Evolutionary conservation across 306 rosid species (phyloP).

Genomic region (Dalbergia cultrata): DNA sequence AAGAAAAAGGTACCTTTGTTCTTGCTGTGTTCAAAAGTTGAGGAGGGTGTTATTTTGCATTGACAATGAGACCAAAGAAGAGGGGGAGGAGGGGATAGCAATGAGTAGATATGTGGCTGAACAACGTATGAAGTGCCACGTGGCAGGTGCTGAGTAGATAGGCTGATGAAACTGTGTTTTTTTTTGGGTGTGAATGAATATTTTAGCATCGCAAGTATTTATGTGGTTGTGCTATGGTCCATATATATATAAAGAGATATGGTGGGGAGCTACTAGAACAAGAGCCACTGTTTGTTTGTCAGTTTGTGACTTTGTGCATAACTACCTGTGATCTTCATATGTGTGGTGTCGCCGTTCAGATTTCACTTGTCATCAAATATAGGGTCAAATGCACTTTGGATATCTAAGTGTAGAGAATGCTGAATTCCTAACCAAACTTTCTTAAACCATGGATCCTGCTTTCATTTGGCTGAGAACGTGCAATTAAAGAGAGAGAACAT

Average conservation of each 20-base stretch:
- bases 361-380: slow-evolving; percentile 20
- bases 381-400: slow-evolving; percentile 14
- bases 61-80: slow-evolving; percentile 34
- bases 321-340: slow-evolving; percentile 8
- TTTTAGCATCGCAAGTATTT: slow-evolving; percentile 61
- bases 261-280: slow-evolving; percentile 41
- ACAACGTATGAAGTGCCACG: slow-evolving; percentile 49
- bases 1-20: background rate
- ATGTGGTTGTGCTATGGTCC: slow-evolving; percentile 70
- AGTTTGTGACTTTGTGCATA: slow-evolving; percentile 38
- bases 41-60: slow-evolving; percentile 39
- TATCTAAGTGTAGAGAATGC: background rate
- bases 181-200: slow-evolving; percentile 36
- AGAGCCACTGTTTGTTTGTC: slow-evolving; percentile 35
- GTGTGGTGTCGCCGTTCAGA: slow-evolving; percentile 16
- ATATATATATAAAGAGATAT: slow-evolving; percentile 57
- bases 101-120: slow-evolving; percentile 65
- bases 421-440: slow-evolving; percentile 24
- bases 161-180: slow-evolving; percentile 46
- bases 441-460: slow-evolving; percentile 24
- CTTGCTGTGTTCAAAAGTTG: slow-evolving; percentile 31
- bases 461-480: background rate
- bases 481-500: background rate
- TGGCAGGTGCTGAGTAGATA: slow-evolving; percentile 59
- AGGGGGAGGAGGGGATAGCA: slow-evolving; percentile 48